Conservation (phyloP, 2,329 filamentous ascomycete genomes). For the Thielaviopsis euricoi region DNA sequence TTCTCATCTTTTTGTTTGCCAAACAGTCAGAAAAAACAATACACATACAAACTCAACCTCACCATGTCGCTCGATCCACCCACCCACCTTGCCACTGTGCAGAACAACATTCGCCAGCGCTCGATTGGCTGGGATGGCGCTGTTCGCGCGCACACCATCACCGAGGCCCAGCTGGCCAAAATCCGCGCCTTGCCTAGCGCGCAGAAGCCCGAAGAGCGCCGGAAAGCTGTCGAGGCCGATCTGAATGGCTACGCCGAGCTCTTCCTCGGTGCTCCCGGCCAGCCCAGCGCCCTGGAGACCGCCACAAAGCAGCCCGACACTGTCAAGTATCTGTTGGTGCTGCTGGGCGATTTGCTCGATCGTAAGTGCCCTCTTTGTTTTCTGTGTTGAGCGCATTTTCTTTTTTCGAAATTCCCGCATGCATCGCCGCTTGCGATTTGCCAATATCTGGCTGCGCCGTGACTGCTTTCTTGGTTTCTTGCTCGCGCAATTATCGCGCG, state of each 20-base stretch:
- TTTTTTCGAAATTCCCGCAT: constrained; percentile 4
- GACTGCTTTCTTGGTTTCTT: background rate
- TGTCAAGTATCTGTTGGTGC: constrained; percentile 83
- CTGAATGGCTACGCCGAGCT: constrained; percentile 64
- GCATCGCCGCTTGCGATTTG: background rate
- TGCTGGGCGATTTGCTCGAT: constrained; percentile 75
- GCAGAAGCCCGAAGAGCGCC: constrained; percentile 67
- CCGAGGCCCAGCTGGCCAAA: constrained; percentile 82
- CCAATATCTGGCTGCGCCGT: background rate
- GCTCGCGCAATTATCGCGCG: background rate
- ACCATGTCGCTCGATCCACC: constrained; percentile 82
- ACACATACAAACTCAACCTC: background rate
- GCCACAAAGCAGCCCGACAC: constrained; percentile 78
- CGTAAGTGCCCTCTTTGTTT: constrained; percentile 34
- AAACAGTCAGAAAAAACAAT: no score
- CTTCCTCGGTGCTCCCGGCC: constrained; percentile 60
- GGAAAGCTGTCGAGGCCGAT: constrained; percentile 65
- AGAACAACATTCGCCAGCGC: constrained; percentile 91
- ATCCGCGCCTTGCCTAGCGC: constrained; percentile 96
- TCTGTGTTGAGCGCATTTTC: background rate
- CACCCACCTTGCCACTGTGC: constrained; percentile 67
- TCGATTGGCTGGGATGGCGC: constrained; percentile 97
- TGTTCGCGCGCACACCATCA: constrained; percentile 82
- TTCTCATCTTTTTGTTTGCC: no score
- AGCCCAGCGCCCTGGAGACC: constrained; percentile 59